Percentiles rank a stretch among this genome's conserved stretches.
Conservation (phyloP, 768 basidiomycete species). For the Mycena albidolilacea region DNA sequence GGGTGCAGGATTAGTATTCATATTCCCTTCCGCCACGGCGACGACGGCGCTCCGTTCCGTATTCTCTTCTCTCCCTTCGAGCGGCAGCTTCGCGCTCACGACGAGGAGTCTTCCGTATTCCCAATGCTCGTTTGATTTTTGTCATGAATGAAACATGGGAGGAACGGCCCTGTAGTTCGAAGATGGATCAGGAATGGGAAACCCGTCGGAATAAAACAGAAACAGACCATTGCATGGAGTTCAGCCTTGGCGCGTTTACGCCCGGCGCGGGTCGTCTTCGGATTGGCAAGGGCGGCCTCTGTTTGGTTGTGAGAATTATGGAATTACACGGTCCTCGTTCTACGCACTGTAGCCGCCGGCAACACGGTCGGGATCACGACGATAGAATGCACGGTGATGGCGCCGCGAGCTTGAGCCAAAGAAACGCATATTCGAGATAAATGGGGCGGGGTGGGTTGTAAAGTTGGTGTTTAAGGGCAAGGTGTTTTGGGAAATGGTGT, state of each 20-base stretch:
- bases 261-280: slow-evolving; percentile 62
- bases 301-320: slow-evolving; percentile 3
- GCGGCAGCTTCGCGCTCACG: slow-evolving; percentile 27
- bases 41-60: slow-evolving; percentile 3
- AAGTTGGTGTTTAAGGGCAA: neutral
- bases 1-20: neutral
- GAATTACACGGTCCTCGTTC: neutral
- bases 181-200: neutral
- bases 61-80: slow-evolving; percentile 13
- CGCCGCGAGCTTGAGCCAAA: slow-evolving; percentile 37
- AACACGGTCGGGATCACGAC: slow-evolving; percentile 60
- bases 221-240: slow-evolving; percentile 61
- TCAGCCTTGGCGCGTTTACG: slow-evolving; percentile 63
- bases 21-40: slow-evolving; percentile 12
- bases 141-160: slow-evolving; percentile 67
- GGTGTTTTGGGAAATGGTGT: neutral
- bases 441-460: neutral
- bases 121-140: slow-evolving; percentile 65
- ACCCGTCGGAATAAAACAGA: neutral
- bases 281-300: slow-evolving; percentile 67
- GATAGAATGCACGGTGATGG: slow-evolving; percentile 48
- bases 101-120: slow-evolving; percentile 63
- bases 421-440: slow-evolving; percentile 35
- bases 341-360: slow-evolving; percentile 65
- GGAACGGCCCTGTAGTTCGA: slow-evolving; percentile 56